Evolutionary conservation across 805 yeast genomes (phyloP).

Genomic region (Wickerhamomyces kurtzmanii): DNA sequence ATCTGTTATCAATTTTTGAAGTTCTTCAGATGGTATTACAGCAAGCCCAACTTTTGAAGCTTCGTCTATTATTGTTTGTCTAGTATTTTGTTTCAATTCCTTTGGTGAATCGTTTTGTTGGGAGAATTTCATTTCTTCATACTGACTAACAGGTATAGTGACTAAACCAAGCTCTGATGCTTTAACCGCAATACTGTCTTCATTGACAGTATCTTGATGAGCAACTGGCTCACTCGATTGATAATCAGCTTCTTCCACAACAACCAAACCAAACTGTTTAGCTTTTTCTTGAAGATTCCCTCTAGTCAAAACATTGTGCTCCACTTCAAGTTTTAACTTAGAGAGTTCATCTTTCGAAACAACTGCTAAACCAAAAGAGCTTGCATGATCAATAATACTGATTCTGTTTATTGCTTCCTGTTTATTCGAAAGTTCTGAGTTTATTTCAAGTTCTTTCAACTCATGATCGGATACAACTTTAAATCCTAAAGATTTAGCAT

Average conservation of each 20-base stretch:
- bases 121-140: constrained; percentile 1
- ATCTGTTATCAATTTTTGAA: constrained; percentile 14
- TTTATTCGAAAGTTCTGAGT: no score
- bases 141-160: constrained; percentile 2
- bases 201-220: constrained; percentile 1
- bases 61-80: constrained; percentile 5
- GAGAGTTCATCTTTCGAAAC: no score
- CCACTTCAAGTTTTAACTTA: no score
- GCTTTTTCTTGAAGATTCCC: constrained; percentile 10
- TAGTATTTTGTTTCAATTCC: no score
- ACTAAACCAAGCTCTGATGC: constrained; percentile 2
- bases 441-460: no score
- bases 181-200: constrained; percentile 5
- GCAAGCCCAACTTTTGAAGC: constrained; percentile 24
- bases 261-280: constrained; percentile 5
- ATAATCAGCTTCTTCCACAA: constrained; percentile 1
- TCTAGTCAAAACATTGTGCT: constrained; percentile 2
- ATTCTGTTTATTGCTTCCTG: no score
- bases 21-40: constrained; percentile 22
- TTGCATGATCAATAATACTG: no score
- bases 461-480: constrained; percentile 1
- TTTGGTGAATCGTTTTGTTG: no score
- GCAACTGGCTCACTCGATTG: neutral
- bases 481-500: constrained; percentile 3
- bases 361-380: no score